These are phyloP conservation scores for Coffea eugenioides DNA, from an alignment of 257 asterid species.

Conservation along the genomic window DNA sequence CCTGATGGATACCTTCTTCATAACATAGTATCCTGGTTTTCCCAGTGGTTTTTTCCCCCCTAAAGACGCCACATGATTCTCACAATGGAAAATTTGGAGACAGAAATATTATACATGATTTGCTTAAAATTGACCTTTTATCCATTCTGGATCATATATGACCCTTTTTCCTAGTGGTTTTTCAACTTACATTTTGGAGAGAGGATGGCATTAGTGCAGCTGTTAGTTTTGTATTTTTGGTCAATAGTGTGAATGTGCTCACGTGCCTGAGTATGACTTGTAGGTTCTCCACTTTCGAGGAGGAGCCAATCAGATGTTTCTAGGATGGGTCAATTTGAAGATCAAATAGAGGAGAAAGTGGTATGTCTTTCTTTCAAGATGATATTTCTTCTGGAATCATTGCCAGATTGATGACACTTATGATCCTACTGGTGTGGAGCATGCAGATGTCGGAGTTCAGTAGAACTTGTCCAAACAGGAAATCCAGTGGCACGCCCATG, in stretches of 20 bases:
- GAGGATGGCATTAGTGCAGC: background rate
- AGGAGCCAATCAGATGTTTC: conserved; percentile 73
- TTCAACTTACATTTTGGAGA: background rate
- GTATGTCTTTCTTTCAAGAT: conserved; percentile 38
- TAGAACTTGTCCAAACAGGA: conserved; percentile 45
- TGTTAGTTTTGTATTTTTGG: background rate
- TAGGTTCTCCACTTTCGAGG: conserved; percentile 73
- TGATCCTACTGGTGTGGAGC: conserved; percentile 25
- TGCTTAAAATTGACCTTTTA: background rate
- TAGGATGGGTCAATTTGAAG: conserved; percentile 47
- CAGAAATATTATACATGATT: background rate
- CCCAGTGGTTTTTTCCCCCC: background rate
- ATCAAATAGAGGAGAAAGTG: conserved; percentile 62
- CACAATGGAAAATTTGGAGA: background rate
- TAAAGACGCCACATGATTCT: background rate
- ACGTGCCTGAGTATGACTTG: conserved; percentile 23
- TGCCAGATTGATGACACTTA: conserved; percentile 6
- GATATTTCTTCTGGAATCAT: conserved; percentile 13
- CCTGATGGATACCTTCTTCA: background rate
- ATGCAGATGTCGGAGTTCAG: conserved; percentile 57
- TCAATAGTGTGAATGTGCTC: conserved; percentile 3
- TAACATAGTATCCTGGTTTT: background rate
- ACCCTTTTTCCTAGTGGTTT: too few species aligned
- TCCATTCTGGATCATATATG: too few species aligned
- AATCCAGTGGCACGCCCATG: conserved; percentile 66